phyloP scores from a whole-genome alignment of 2,329 filamentous ascomycete species.

The Microdochium paspali region DNA sequence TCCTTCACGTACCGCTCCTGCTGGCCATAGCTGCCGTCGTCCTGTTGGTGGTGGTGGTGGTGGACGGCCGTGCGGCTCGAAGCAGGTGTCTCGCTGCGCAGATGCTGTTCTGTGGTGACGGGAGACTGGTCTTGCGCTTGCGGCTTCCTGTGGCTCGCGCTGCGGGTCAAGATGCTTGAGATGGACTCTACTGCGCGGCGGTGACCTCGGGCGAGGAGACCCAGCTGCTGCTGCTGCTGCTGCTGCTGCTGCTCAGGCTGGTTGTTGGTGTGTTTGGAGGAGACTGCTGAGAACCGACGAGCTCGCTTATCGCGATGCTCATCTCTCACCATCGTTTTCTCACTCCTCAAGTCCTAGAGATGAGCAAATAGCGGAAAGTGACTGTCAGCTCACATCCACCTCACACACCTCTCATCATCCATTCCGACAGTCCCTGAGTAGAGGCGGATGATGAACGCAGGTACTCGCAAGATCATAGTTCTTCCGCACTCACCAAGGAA shows the following conservation, averaged over 20 bases:
- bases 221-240: neutral
- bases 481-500: slow-evolving; percentile 6
- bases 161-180: neutral
- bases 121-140: neutral
- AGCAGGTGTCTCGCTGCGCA: neutral
- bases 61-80: neutral
- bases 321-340: slow-evolving; percentile 2
- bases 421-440: too few species aligned
- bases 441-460: too few species aligned
- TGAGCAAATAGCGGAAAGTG: neutral
- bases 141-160: neutral
- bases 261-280: neutral
- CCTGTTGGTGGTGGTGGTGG: neutral
- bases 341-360: neutral
- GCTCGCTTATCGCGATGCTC: slow-evolving; percentile 13
- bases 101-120: neutral
- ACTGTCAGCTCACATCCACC: neutral
- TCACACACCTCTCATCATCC: too few species aligned
- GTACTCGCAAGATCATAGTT: slow-evolving; percentile 15
- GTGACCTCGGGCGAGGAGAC: slow-evolving; percentile 1
- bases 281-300: neutral
- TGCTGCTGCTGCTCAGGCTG: neutral
- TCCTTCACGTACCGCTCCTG: neutral
- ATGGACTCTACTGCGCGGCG: neutral
- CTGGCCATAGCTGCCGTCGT: neutral